Percentiles rank a stretch among this genome's conserved stretches.
These are phyloP conservation scores for Silene noctiflora DNA, from an alignment of 179 eudicot species.

Conservation along the genomic window DNA sequence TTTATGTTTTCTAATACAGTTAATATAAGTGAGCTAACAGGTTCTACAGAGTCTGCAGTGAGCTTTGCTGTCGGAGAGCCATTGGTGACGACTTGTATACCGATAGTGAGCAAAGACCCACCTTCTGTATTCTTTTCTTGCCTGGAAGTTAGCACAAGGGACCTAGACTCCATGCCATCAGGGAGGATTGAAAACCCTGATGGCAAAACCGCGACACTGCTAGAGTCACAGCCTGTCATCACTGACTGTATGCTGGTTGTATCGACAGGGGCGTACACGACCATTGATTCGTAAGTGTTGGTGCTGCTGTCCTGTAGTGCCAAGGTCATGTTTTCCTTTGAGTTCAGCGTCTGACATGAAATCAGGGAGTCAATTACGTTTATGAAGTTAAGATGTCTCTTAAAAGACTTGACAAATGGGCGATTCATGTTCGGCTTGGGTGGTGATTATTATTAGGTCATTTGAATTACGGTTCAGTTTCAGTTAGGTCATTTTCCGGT, in stretches of 20 bases:
- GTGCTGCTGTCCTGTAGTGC: constrained; percentile 79
- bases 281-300: constrained; percentile 72
- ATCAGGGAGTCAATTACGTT: background rate
- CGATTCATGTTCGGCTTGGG: too few relatives aligned
- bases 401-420: background rate
- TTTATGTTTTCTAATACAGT: constrained; percentile 65
- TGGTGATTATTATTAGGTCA: too few relatives aligned
- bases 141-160: constrained; percentile 61
- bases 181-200: constrained; percentile 91
- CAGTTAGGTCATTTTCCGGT: too few relatives aligned
- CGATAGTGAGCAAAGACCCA: constrained; percentile 75
- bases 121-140: constrained; percentile 67
- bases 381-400: background rate
- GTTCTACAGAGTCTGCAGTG: constrained; percentile 60
- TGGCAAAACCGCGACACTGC: constrained; percentile 62
- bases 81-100: constrained; percentile 63
- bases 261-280: constrained; percentile 73
- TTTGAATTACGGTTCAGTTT: too few relatives aligned
- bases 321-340: constrained; percentile 61
- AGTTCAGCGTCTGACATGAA: constrained; percentile 49
- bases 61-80: constrained; percentile 61
- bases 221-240: constrained; percentile 87
- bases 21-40: constrained; percentile 62
- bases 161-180: constrained; percentile 77
- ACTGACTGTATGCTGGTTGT: constrained; percentile 63